Base-by-base conservation (phyloP, 108 stramenopile species). In the Aurantiochytrium sp. region DNA sequence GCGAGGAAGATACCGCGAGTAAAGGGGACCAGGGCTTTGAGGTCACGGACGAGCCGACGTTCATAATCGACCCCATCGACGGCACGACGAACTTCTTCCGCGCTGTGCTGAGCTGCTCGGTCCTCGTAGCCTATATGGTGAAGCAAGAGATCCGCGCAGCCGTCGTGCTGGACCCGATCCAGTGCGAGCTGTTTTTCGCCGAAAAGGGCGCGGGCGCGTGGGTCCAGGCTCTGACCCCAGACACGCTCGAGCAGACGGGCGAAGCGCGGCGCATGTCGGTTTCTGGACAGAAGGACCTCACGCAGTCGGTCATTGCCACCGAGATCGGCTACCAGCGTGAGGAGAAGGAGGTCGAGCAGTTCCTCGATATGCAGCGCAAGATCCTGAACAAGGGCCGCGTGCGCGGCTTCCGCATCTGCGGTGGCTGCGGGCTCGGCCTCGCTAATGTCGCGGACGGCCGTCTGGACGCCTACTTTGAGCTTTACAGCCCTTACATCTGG, bases 291-390 rank as follows among this genome's bases (percentile, higher is more conserved):
- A 85, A 24, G 48, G 85, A 24, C 24, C 31, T 31, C 15, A 32
- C 85, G 17, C 48, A 15, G 19, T 52, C 85, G 3, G 17, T 52
- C 10, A 50, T 52, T n/a, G 50, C 85, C 21, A 85, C 85, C 5
- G 85, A 85, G 5, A 85, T 85, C 85, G 85, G 50, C n/a, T 50
- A 52, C 48, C 50, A 85, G n/a, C 50, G 50, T 24, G 85, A 50
- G 52, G 6, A 10, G 4, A 85, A 27, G 52, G 50, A 53, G 36
- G 50, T 85, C 8, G n/a, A 85, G 17, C n/a, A 50, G 52, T 50
- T 24, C 4, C 52, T 85, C 31, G 50, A 52, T 24, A 10, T 52
- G 85, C 50, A 85, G 52, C 48, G n/a, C 52, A 32, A 30, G 31
- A 6, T 50, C 52, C 52, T 81, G 42, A 12, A 27, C 52, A 52